Evolutionary conservation across 2,329 filamentous ascomycete genomes (phyloP).

Genomic region (Coniosporium uncinatum): DNA sequence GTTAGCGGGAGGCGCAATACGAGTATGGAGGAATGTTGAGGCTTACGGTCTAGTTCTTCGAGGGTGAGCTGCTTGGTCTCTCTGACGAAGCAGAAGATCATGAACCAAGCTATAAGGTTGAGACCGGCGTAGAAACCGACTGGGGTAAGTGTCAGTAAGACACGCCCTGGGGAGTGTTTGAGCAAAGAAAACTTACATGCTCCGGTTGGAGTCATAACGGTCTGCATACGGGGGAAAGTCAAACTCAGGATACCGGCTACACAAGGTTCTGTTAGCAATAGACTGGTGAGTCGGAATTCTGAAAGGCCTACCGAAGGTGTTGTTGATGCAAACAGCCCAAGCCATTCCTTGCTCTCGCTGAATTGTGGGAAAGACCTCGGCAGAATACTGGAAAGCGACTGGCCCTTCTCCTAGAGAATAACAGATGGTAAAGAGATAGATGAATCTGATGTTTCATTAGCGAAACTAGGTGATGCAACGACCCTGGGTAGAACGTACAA

Average conservation of each 20-base stretch:
- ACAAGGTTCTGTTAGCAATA: slow-evolving; percentile 40
- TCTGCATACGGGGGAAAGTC: slow-evolving; percentile 12
- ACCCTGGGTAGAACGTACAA: slow-evolving; percentile 12
- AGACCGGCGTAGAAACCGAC: slow-evolving; percentile 51
- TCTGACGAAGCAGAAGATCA: slow-evolving; percentile 42
- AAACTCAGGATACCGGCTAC: slow-evolving; percentile 23
- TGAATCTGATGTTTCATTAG: slow-evolving; percentile 28
- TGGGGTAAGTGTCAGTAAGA: no score
- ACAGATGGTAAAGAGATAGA: slow-evolving; percentile 46
- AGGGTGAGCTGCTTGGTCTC: slow-evolving; percentile 65
- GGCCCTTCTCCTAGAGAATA: slow-evolving; percentile 39
- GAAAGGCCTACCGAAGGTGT: slow-evolving; percentile 55
- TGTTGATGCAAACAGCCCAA: slow-evolving; percentile 40
- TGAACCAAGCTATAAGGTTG: slow-evolving; percentile 47
- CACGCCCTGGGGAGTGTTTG: slow-evolving; percentile 40
- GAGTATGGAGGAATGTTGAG: slow-evolving; percentile 49
- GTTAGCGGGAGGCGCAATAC: slow-evolving; percentile 9
- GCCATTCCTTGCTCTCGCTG: slow-evolving; percentile 32
- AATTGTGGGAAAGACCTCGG: slow-evolving; percentile 37
- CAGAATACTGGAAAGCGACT: slow-evolving; percentile 32
- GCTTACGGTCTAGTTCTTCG: slow-evolving; percentile 69
- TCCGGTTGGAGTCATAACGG: slow-evolving; percentile 8
- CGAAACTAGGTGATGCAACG: slow-evolving; percentile 16
- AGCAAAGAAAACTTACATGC: slow-evolving; percentile 3
- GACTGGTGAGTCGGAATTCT: slow-evolving; percentile 47